Percentiles rank a stretch among this genome's conserved stretches.
Conservation (phyloP, 306 rosid genomes). For the Fagus crenata region DNA sequence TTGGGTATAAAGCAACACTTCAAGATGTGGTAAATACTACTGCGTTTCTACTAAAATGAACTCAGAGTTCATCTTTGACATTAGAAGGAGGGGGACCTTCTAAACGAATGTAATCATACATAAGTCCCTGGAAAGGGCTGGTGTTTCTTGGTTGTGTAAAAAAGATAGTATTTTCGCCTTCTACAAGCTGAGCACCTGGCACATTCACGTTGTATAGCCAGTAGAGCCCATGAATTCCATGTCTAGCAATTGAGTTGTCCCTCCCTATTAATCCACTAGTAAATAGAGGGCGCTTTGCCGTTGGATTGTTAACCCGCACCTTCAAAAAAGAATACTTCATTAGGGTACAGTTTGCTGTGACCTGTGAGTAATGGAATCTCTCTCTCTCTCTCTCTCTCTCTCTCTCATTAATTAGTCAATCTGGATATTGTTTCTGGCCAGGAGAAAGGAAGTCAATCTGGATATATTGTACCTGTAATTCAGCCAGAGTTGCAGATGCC, state of each 20-base stretch:
- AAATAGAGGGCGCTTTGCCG: conserved; percentile 54
- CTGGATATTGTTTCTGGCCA: not conserved
- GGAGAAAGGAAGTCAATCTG: not conserved
- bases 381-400: not conserved
- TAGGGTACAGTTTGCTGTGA: not conserved
- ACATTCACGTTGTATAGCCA: conserved; percentile 60
- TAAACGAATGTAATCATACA: conserved; percentile 87
- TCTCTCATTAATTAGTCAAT: not conserved
- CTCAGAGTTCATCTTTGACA: conserved; percentile 22
- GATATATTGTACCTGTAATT: conserved; percentile 63
- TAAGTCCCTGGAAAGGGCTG: conserved; percentile 72
- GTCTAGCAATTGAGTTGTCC: conserved; percentile 92
- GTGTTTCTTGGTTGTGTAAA: conserved; percentile 71
- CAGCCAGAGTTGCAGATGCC: conserved; percentile 73
- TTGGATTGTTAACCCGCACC: conserved; percentile 76
- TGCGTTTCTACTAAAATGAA: conserved; percentile 2
- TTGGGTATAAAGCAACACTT: not conserved
- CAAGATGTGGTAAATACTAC: not conserved
- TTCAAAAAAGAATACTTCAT: conserved; percentile 13
- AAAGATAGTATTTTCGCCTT: conserved; percentile 71
- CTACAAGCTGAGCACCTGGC: conserved; percentile 41
- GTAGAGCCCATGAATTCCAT: conserved; percentile 89
- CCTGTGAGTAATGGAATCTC: not conserved
- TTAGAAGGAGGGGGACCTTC: conserved; percentile 54
- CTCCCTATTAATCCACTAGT: conserved; percentile 88